These are phyloP conservation scores for Condylostoma magnum DNA, from an alignment of 169 alveolate species.

Conservation along the genomic window DNA sequence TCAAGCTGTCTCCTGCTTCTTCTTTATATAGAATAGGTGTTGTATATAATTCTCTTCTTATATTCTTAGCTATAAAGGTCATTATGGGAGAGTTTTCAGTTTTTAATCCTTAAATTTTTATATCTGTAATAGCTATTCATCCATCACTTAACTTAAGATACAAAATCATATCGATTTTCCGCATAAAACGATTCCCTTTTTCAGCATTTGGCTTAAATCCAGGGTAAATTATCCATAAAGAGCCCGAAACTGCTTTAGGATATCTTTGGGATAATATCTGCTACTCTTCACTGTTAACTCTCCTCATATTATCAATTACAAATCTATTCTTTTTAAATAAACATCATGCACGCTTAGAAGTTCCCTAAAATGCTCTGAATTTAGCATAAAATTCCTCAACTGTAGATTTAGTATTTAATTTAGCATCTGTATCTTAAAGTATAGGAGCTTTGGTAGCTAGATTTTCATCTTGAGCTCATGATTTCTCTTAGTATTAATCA, in stretches of 20 bases:
- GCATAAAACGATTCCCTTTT: neutral
- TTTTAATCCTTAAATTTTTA: no score
- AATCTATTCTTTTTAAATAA: neutral
- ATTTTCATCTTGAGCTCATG: neutral
- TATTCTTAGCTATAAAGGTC: no score
- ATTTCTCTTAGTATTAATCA: neutral
- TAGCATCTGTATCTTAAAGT: neutral
- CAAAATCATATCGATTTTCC: neutral
- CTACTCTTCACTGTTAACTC: neutral
- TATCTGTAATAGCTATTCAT: neutral
- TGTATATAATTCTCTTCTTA: no score
- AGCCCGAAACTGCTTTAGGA: constrained; percentile 16
- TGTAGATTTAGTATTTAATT: neutral
- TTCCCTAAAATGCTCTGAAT: constrained; percentile 8
- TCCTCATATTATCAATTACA: neutral
- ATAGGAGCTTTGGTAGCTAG: neutral
- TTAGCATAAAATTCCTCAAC: neutral
- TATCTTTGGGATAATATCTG: neutral
- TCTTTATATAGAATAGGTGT: no score
- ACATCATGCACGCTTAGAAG: neutral
- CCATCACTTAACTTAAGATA: neutral
- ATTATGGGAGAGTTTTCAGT: no score
- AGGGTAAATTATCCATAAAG: constrained; percentile 16
- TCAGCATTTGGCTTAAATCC: neutral
- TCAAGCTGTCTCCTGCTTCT: no score